Evolutionary conservation across 495 filamentous ascomycete genomes (phyloP), one percentile per base, ranked within the genome.

Genomic region (Trichodelitschia bisporula): DNA sequence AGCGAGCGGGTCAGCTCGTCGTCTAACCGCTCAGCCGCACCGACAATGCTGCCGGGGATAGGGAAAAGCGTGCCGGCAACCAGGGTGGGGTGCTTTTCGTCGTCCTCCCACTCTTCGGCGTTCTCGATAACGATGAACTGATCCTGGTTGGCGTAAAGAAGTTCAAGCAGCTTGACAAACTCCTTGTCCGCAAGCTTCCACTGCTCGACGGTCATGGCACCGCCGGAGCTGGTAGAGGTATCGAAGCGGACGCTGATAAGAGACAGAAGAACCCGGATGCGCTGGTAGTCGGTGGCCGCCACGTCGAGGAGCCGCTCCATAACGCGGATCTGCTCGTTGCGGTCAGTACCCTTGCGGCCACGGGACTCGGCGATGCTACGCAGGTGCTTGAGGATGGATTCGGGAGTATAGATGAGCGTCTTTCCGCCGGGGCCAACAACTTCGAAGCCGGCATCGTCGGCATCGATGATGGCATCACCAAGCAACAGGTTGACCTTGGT

Each of bases 61-160:
- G 75, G 74, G 51, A 84, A 66, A 34, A 67, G 69, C 53, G 91
- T 69, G 35, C 69, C 79, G 5, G 57, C 42, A 11, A 58, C 62
- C 40, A 78, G 56, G 19, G 61, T 59, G 13, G 86, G 86, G 18
- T 67, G 66, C 54, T 89, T 92, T 38, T 95, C 89, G 40, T 95
- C 86, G 49, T 99, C 89, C 42, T 99, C 86, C 86, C 86, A 95
- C 47, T 99, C 89, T 38, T 99, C 86, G 11, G 83, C 86, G 37
- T 61, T 67, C 51, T 95, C 86, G 32, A 83, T 59, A 25, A 97
- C 73, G 31, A 95, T 59, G 40, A 80, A 68, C 37, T 82, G 66
- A 18, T 4, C 9, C 33, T 54, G 59, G 50, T 79, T 72, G 21
- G 57, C 48, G 48, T 91, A 80, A 28, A 99, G 71, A 9, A 78